Conservation (phyloP, 176 grass and related monocot genomes). For the Rhynchospora tenuis region DNA sequence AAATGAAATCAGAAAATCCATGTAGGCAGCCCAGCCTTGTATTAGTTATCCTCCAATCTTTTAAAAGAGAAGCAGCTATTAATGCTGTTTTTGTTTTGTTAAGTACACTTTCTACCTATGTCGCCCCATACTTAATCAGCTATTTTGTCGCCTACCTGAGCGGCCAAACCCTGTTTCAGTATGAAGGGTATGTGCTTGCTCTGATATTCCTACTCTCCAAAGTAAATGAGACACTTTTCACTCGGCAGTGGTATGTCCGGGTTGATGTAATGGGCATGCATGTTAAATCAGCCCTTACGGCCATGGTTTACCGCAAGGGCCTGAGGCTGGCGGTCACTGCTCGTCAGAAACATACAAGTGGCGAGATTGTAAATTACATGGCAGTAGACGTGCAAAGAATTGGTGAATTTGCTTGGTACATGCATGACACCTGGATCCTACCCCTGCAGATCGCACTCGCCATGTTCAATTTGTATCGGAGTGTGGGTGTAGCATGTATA, state of each 20-base stretch:
- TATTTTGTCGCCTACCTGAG: conserved; percentile 98
- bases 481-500: conserved; percentile 61
- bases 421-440: conserved; percentile 98
- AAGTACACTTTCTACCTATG: conserved; percentile 81
- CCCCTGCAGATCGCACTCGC: conserved; percentile 94
- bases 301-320: conserved; percentile 94
- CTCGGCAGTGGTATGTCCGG: conserved; percentile 89
- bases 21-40: conserved; percentile 44
- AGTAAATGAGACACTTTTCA: conserved; percentile 66
- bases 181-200: conserved; percentile 91
- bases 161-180: conserved; percentile 69
- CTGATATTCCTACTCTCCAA: conserved; percentile 75
- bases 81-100: conserved; percentile 68
- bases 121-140: conserved; percentile 81
- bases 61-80: conserved; percentile 62
- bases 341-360: conserved; percentile 77
- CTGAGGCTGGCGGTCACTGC: conserved; percentile 72
- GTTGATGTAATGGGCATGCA: conserved; percentile 99
- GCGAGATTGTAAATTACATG: conserved; percentile 99
- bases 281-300: conserved; percentile 81
- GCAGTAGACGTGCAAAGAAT: conserved; percentile 96
- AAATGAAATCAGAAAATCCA: conserved; percentile 39
- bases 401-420: conserved; percentile 96
- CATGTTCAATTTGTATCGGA: conserved; percentile 85
- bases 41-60: conserved; percentile 65